Evolutionary conservation across 2,329 filamentous ascomycete genomes (phyloP).

Genomic region (Immersiporthe knoxdaviesiana): DNA sequence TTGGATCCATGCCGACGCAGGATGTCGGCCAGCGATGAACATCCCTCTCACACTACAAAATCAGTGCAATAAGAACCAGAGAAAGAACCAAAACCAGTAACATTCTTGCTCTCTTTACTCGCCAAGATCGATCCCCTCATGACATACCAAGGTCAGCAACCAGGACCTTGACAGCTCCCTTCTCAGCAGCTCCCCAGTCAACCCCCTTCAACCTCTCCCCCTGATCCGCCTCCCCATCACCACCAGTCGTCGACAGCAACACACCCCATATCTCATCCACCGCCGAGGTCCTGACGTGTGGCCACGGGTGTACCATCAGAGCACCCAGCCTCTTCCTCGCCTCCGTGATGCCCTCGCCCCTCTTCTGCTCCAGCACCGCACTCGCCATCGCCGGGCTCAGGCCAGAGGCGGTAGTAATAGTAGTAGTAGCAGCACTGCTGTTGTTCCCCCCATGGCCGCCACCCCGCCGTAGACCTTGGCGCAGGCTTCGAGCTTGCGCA

Average conservation of each 20-base stretch:
- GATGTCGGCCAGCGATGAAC: too few species aligned
- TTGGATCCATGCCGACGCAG: too few species aligned
- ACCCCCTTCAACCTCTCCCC: conserved; percentile 51
- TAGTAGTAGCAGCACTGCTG: conserved; percentile 14
- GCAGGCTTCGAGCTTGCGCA: conserved; percentile 80
- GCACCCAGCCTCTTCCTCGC: conserved; percentile 71
- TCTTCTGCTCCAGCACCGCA: conserved; percentile 34
- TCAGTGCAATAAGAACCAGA: too few species aligned
- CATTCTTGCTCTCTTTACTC: neutral
- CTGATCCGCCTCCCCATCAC: conserved; percentile 36
- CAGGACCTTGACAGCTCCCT: conserved; percentile 46
- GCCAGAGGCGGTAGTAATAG: too few species aligned
- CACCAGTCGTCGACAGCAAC: conserved; percentile 36
- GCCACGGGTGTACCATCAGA: conserved; percentile 82
- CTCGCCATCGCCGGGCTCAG: conserved; percentile 27
- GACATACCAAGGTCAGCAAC: conserved; percentile 48
- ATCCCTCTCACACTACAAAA: too few species aligned
- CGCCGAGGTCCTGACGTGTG: conserved; percentile 65
- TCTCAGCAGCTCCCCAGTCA: conserved; percentile 62
- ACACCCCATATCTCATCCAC: conserved; percentile 64
- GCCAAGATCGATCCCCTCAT: neutral
- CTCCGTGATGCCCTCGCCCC: conserved; percentile 51
- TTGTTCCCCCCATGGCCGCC: conserved; percentile 42
- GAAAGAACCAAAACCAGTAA: neutral
- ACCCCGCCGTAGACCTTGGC: conserved; percentile 78